Evolutionary conservation across 2,329 filamentous ascomycete genomes (phyloP), one percentile per base, ranked within the genome.

Genomic region (Scorias spongiosa): DNA sequence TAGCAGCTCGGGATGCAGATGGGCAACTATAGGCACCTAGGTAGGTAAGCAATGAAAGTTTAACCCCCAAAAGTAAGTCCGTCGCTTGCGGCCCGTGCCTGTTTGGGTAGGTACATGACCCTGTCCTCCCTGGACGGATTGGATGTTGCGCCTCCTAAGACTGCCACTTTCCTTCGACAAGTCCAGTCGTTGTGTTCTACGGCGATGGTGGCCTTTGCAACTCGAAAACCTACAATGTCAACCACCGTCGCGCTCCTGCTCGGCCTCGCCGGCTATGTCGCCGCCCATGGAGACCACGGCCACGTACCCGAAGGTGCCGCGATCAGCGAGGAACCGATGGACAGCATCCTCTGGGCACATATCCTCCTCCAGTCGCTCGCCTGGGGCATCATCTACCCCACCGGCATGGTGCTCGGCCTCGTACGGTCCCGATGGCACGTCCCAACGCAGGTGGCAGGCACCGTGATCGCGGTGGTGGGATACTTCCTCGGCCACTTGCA

Each of bases 391-490:
- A 76, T 96, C 46, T 96, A 94, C 57, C 91, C 91, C 10, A 72
- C 85, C 12, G 91, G 91, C 54, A 96, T 98, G 89, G 87, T 96
- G 37, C 70, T 95, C 14, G 89, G 89, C 46, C 88, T 98, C 46
- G 78, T 83, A 51, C 86, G 85, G 49, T 93, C 81, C 48, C 78
- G 84, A 64, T 96, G 86, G 85, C 91, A 98, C 66, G 89, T 96
- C 42, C 89, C 91, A 6, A 69, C 86, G 2, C 91, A 98, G 63
- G 72, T 81, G 26, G 57, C 82, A 43, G 85, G 81, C 50, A 81
- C 84, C 18, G 64, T 76, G 20, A 71, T 96, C 50, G 84, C 86
- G 2, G 71, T 93, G 17, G 61, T 88, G 44, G 89, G 85, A 51
- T 95, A 91, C 68, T 86, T 91, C 62, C 75, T 98, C 43, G 91